Base-by-base conservation (phyloP, 441 rosid species). In the Omphalea diandra region DNA sequence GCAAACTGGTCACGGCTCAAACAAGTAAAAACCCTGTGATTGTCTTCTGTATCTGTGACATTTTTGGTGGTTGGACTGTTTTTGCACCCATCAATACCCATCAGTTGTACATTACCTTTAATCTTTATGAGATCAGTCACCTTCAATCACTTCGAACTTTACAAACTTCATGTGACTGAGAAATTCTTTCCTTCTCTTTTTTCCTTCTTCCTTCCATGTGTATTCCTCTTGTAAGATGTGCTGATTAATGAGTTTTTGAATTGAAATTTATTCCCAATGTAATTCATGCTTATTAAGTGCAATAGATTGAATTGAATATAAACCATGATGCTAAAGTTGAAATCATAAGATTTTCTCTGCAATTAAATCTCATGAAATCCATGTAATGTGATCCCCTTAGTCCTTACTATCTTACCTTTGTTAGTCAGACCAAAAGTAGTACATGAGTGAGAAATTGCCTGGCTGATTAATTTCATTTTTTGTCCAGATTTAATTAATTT, bases 151-250 rank as follows among this genome's bases (percentile, higher is more conserved):
- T 27, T 7, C 4, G 26, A 55, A 26, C 10, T 17, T 22, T 33
- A 20, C 27, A 33, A 24, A 20, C 61, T 67, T 35, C 18, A 24
- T 40, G 14, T 66, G 22, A 50, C 69, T 20, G 6, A n/a, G 56
- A 7, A 22, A 40, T 67, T 58, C 24, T 18, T 35, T 58, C 18
- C 0, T 31, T 29, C 7, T 32, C n/a, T 53, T 35, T 18, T n/a
- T 2, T 9, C 2, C 8, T 58, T 20, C 32, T 10, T 20, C n/a
- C 20, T 50, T 20, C 0, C 6, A 62, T 40, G 33, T 44, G 6
- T 7, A 8, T 38, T 66, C 52, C 31, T 43, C 43, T 22, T 68
- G 63, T 55, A 55, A 41, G 38, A 56, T 55, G 32, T 43, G 40
- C 35, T 44, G 6, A 68, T 43, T 43, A 43, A 56, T 44, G 38